Base-by-base conservation (phyloP, 23 red algal species). In the Gracilaria caudata region DNA sequence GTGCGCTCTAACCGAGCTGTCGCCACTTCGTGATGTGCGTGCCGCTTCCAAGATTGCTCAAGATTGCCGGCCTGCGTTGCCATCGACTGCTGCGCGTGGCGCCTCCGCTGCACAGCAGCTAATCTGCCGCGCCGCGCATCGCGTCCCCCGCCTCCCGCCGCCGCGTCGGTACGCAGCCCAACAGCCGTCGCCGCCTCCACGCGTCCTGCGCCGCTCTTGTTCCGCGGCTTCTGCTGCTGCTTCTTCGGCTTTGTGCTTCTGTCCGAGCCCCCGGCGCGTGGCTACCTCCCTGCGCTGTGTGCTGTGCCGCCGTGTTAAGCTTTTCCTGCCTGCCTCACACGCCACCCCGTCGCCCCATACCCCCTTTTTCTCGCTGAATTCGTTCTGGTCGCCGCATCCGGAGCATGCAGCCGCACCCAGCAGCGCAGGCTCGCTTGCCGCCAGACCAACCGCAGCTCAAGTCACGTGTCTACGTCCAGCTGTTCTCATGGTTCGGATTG, bases 391-490 rank as follows among this genome's bases (percentile, higher is more conserved):
- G 49, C 19, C 13, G 14, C 49, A 10, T 45, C 13, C 79, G 79
- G 51, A 59, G 11, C 56, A 82, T 82, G 79, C 79, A 82, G 79
- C 79, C 79, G 32, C 57, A 17, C 40, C 33, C 66, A 7, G 4
- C 66, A 10, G 28, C 79, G 32, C 51, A 60, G 1, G 3, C 79
- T 5, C 57, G 79, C 25, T 6, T 60, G 30, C 64, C 60, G 44
- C 44, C 36, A 4, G 38, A 70, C 5, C 41, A 60, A 13, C 81
- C 81, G 30, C 61, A 23, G 41, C 65, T 86, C 65, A 68, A 72
- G 61, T 86, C 82, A 11, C 82, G 82, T 20, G 13, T 73, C 39
- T 86, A 86, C 82, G 82, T 86, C 59, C 82, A 86, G 82, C 63
- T 86, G 0, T 86, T 86, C 63, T 64, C 82, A 28, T 86, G 82